Evolutionary conservation across 2,329 filamentous ascomycete genomes (phyloP), one percentile per base, ranked within the genome.

Genomic region (Setomelanomma holmii): DNA sequence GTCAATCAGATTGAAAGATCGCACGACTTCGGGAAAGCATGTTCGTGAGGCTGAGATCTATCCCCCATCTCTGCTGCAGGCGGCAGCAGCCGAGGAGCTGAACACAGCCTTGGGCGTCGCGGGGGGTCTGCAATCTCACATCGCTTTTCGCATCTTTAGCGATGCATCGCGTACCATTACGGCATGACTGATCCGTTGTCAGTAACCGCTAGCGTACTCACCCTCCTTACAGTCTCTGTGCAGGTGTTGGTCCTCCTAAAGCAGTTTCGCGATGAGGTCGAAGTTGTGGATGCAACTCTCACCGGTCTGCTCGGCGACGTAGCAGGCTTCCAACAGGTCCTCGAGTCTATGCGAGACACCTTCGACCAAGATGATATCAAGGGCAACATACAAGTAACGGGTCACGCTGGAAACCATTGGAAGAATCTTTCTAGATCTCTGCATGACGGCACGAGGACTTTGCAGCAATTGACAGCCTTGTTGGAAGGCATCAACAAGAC

Each of bases 291-390:
- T 40, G 48, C 54, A 11, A 64, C 58, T n/a, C 55, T 66, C 10
- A 57, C 41, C 8, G 61, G 61, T 10, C 51, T 66, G 4, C 35
- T 64, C 35, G 45, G 53, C 22, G 64, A 66, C 49, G 60, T 68
- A 14, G 60, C 60, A 16, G 50, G 53, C 8, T 59, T 66, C 33
- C 51, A 56, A 35, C 56, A 51, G n/a, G 58, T 65, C 12, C 34
- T 68, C 14, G 51, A 56, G 42, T 61, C 61, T 11, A 64, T 65
- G 61, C 60, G 55, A 52, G 64, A 66, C 24, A 66, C 61, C 1
- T 58, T 68, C 38, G 54, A 58, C 7, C 58, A 61, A n/a, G 40
- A 55, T 11, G 57, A 62, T n/a, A 50, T 60, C 22, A 57, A 56
- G 35, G 52, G 51, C 14, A 50, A 51, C 20, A 39, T 63, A 10